These are phyloP conservation scores for Ophiostoma australiae DNA, from an alignment of 2,329 filamentous ascomycete genomes.

Conservation along the genomic window DNA sequence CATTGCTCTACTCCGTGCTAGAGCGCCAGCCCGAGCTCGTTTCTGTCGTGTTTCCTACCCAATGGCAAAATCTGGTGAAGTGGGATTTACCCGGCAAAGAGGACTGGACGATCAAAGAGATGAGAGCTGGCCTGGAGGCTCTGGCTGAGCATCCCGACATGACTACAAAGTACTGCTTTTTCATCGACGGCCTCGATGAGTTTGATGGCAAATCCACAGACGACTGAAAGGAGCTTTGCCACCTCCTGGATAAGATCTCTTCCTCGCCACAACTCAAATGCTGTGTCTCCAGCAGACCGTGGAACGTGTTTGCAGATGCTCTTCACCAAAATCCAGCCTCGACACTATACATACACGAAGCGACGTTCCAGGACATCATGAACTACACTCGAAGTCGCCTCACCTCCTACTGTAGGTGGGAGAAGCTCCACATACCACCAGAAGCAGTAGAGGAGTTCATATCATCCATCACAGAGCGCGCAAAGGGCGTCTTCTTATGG, in stretches of 20 bases:
- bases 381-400: not conserved
- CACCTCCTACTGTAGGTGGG: not conserved
- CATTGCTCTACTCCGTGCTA: not conserved
- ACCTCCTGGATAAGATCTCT: not conserved
- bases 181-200: not conserved
- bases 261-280: not conserved
- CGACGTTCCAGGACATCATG: not conserved
- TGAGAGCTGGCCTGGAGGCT: not conserved
- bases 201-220: not conserved
- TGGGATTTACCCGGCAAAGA: not conserved
- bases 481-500: not conserved
- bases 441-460: not conserved
- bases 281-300: not conserved
- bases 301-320: not conserved
- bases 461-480: not conserved
- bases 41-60: not conserved
- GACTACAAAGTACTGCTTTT: not conserved
- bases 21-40: not conserved
- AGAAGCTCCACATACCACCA: not conserved
- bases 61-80: not conserved
- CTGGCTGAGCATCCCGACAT: not conserved
- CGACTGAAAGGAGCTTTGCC: not conserved
- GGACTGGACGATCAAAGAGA: not conserved
- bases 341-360: not conserved
- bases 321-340: not conserved